Evolutionary conservation across 768 basidiomycete species (phyloP), one percentile per base, ranked within the genome.

Genomic region (Heimioporus sp.): DNA sequence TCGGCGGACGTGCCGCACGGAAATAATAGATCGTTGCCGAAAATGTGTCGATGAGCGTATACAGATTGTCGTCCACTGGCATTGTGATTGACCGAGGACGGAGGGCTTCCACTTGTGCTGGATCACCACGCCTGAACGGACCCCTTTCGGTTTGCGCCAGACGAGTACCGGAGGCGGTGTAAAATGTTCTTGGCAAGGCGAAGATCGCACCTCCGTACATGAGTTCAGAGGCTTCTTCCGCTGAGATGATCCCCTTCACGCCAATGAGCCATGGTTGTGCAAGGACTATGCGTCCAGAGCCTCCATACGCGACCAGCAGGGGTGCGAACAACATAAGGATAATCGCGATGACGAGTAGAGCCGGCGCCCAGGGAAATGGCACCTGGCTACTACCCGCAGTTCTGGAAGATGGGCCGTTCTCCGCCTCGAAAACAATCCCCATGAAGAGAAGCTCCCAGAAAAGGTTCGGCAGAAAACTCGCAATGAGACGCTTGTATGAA

Each of bases 1-100:
- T 65, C n/a, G 65, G 63, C 0, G 63, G 59, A 24, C 39, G 51
- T 1, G 39, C 42, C 6, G 63, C 60, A 6, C 50, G 52, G 57
- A 68, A 65, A 44, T 60, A 65, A 35, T 65, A 67, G 9, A 65
- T 16, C 4, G 54, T 62, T 5, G 53, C 46, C 2, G 63, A 67
- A 1, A 49, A 0, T 0, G 63, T 68, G 43, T 65, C 64, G 7
- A 63, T 4, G 42, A 68, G 61, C 2, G 66, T 54, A 19, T 65
- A 65, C 24, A 65, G 20, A n/a, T 60, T 9, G 21, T 47, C 44
- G n/a, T 46, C 49, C 13, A 43, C 49, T 12, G 19, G 12, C 39
- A 10, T 10, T 9, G 1, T n/a, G 11, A 13, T 15, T 4, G 6
- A 1, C 10, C 3, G 44, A 11, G 42, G 6, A 9, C 5, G 43